Evolutionary conservation across 164 flowering plant species (phyloP).

Genomic region (Magnolia officinalis): DNA sequence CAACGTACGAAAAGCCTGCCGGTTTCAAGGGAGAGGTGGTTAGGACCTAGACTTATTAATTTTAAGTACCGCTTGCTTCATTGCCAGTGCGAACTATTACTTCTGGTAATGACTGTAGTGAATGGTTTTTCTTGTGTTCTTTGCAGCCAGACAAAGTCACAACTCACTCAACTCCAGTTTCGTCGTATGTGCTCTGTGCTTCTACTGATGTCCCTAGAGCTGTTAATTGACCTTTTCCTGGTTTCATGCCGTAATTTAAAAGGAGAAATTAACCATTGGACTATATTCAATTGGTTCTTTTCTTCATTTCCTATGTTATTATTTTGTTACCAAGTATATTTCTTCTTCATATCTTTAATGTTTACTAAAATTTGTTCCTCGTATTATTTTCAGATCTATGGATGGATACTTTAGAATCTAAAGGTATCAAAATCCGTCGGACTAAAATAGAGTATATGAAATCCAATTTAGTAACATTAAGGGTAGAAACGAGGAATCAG

Average conservation of each 20-base stretch:
- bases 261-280: neutral
- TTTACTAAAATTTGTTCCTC: neutral
- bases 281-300: neutral
- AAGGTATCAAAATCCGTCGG: no score
- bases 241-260: neutral
- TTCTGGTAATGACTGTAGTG: neutral
- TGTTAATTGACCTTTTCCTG: neutral
- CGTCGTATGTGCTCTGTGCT: conserved; percentile 47
- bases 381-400: neutral
- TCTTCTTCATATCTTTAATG: neutral
- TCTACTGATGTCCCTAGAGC: neutral
- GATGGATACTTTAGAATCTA: no score
- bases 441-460: no score
- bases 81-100: neutral
- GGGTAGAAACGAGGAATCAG: no score
- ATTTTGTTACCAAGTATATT: neutral
- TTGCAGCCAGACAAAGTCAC: conserved; percentile 68
- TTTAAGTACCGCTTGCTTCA: neutral
- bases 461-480: no score
- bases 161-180: conserved; percentile 74
- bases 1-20: conserved; percentile 83
- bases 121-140: neutral
- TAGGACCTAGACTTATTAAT: conserved; percentile 1
- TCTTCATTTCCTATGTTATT: neutral
- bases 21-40: conserved; percentile 72